Base-by-base conservation (phyloP, 2,329 filamentous ascomycete genomes). In the Cercospora nicotianae region DNA sequence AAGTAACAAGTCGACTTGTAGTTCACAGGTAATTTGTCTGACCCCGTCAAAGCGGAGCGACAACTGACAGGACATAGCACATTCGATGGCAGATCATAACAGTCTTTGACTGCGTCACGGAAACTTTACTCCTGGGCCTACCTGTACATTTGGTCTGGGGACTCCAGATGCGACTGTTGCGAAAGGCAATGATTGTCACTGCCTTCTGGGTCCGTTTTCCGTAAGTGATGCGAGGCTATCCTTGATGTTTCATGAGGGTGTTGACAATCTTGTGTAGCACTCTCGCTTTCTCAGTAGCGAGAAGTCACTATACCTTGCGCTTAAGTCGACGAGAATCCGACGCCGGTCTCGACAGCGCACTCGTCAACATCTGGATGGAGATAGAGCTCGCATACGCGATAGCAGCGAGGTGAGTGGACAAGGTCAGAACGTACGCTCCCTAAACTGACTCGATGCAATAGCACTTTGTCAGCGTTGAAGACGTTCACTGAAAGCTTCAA, bases 391-490 rank as follows among this genome's bases (percentile, higher is more conserved):
- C 79, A 33, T 81, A 78, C 72, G 79, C 80, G 16, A 75, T 83
- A 28, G 80, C 81, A 67, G 74, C 57, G 23, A 60, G 62, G 62
- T 64, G 28, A 13, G 62, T 20, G 5, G n/a, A 13, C 28, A 10
- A 31, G 12, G 3, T 20, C 20, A 36, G n/a, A 23, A 33, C 7
- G 30, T 10, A 36, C 16, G 30, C 7, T 13, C 8, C 59, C 3
- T 30, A 5, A 16, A 36, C 60, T 63, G 16, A 63, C 26, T 1
- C 28, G 30, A 39, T 7, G 36, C 79, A 18, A 59, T 0, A 79
- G 79, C 45, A 83, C 80, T 0, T 74, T 82, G 13, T 80, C 80
- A 3, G 81, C 80, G 26, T 74, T 81, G 31, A 81, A 80, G 66
- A 77, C 79, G 5, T 82, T 81, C 65, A 79, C 81, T 13, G 76